phyloP scores from a whole-genome alignment of 306 rosid genomes.

The Dalbergia cultrata region DNA sequence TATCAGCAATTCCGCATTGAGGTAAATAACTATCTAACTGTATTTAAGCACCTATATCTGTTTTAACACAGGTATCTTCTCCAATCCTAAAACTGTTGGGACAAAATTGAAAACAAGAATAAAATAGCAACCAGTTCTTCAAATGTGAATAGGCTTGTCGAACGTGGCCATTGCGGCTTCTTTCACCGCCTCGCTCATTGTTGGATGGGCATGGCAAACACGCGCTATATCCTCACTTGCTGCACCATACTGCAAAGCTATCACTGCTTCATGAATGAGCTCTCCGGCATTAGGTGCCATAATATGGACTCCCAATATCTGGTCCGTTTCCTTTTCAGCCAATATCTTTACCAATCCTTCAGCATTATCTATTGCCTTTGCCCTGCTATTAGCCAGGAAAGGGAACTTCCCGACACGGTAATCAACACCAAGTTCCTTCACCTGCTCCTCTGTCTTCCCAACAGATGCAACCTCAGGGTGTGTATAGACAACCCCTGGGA shows the following conservation, averaged over 20 bases:
- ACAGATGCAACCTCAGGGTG: slow-evolving; percentile 95
- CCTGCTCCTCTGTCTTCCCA: slow-evolving; percentile 98
- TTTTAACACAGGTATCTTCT: slow-evolving; percentile 46
- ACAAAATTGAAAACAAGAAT: slow-evolving; percentile 45
- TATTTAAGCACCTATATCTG: slow-evolving; percentile 43
- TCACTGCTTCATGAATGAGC: slow-evolving; percentile 76
- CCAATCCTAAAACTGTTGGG: slow-evolving; percentile 43
- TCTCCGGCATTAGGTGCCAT: slow-evolving; percentile 84
- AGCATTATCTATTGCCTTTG: slow-evolving; percentile 91
- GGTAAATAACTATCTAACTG: slow-evolving; percentile 36
- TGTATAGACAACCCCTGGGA: slow-evolving; percentile 97
- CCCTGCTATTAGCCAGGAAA: slow-evolving; percentile 93
- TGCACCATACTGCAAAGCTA: slow-evolving; percentile 73
- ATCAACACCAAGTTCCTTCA: slow-evolving; percentile 71
- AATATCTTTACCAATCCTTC: slow-evolving; percentile 76
- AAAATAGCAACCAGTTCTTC: slow-evolving; percentile 20
- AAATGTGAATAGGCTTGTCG: slow-evolving; percentile 77
- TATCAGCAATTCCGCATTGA: background rate
- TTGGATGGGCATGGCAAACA: slow-evolving; percentile 81
- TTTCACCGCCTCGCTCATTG: slow-evolving; percentile 82
- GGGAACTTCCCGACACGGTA: slow-evolving; percentile 98
- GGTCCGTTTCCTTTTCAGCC: slow-evolving; percentile 75
- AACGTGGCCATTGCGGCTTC: slow-evolving; percentile 82
- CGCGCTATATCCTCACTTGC: slow-evolving; percentile 80
- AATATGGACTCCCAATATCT: slow-evolving; percentile 78